Base-by-base conservation (phyloP, 129 eudicot genomes). In the Tanacetum coccineum region DNA sequence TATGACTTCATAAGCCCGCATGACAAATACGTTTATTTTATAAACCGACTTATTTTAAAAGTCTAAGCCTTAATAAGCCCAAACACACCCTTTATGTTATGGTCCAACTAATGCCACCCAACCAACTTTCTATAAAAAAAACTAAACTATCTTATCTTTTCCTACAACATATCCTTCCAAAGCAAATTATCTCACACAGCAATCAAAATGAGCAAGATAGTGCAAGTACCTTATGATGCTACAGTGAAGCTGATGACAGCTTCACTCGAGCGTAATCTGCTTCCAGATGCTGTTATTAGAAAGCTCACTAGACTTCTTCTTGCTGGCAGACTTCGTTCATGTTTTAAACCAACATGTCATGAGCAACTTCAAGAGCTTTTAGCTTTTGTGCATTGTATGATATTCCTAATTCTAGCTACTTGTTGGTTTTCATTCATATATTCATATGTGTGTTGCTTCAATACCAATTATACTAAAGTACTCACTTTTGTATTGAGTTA, bases 201-300 rank as follows among this genome's bases (percentile, higher is more conserved):
- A 48, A 6, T 6, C 60, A 58, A 72, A 71, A 78, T 81, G 89
- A 93, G 80, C 51, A 59, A 71, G 12, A 44, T 93, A 21, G 67
- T 86, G 50, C 76, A 93, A 63, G 73, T 70, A 45, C 95, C 96
- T 4, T 93, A 93, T 82, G 78, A 76, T 58, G 96, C 87, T 13
- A 84, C 86, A 0, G 96, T 89, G 20, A 82, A 81, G 75, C 44
- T 93, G 14, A 89, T 84, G 88, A 70, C 82, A 11, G 74, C 84
- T 62, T 89, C 96, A 0, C 86, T 93, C 10, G 85, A 93, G 68
- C 88, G 91, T n/a, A 93, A 93, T 66, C 55, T 93, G 68, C 81
- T 93, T 13, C 99, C 96, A 3, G 99, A 93, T 71, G 76, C 82
- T 5, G 79, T 93, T 53, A 76, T 86, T 0, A 78, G 99, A 68